Base-by-base conservation (phyloP, 768 basidiomycete species). In the Mycena albidolilacea region DNA sequence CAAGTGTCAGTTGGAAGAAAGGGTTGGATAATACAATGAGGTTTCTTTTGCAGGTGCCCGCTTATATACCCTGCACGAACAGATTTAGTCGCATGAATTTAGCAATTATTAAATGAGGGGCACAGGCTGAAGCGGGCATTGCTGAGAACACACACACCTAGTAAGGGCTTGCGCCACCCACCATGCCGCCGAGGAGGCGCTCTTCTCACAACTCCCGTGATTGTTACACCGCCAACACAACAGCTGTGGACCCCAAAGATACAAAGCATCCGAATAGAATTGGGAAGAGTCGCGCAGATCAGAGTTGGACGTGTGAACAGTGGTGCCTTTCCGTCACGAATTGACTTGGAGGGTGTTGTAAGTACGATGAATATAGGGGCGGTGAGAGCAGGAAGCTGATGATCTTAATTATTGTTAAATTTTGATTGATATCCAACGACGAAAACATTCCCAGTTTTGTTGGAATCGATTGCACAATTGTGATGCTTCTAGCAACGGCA, bases 341-440 rank as follows among this genome's bases (percentile, higher is more conserved):
- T 52, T 52, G 50, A 52, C 21, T 52, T 52, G 50, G 50, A 52
- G 50, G 50, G 50, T 52, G 50, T 52, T 52, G 50, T 52, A 52
- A 30, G 30, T 30, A 30, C 50, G 50, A 52, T 52, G 50, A 52
- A 52, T 52, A 52, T 21, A 52, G 50, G n/a, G 50, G 50, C 50
- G 50, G 50, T 21, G 50, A 52, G 50, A 52, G 50, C 21, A n/a
- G 50, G 50, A 52, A 52, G 21, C 50, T 52, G 50, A 52, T 52
- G 50, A 52, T 52, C 50, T 52, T 52, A 52, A 52, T 52, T n/a
- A 52, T 30, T 30, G 3, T 4, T 30, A 30, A 30, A 30, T 4
- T 30, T 52, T 52, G 50, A 52, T 52, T 52, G 50, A 52, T 52
- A 15, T 21, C 50, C 50, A 52, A 52, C 50, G 50, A 52, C 50